These are phyloP conservation scores for Blastobotrys peoriensis DNA, from an alignment of 805 yeast species.

Conservation along the genomic window DNA sequence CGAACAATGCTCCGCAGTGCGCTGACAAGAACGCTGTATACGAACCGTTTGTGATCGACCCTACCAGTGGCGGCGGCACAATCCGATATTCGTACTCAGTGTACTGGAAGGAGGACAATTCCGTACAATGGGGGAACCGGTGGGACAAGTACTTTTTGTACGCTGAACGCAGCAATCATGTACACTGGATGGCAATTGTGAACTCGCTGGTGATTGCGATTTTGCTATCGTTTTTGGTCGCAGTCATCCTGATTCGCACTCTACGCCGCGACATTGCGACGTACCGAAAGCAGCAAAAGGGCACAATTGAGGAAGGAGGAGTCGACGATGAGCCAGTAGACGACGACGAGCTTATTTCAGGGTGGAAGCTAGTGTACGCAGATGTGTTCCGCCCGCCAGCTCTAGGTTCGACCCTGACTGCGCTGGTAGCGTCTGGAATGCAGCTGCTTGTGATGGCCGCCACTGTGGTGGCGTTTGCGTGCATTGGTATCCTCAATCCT, in stretches of 20 bases:
- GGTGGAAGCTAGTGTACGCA: conserved; percentile 50
- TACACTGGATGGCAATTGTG: conserved; percentile 74
- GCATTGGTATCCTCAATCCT: conserved; percentile 51
- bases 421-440: conserved; percentile 65
- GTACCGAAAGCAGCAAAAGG: conserved; percentile 24
- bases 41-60: conserved; percentile 48
- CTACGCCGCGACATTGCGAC: conserved; percentile 45
- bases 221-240: conserved; percentile 58
- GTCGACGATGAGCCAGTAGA: conserved; percentile 18
- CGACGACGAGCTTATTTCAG: conserved; percentile 25
- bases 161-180: conserved; percentile 41
- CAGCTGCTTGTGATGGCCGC: conserved; percentile 62
- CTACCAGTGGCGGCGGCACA: conserved; percentile 22
- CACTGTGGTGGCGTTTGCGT: conserved; percentile 51
- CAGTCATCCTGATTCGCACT: conserved; percentile 52
- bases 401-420: conserved; percentile 43
- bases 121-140: conserved; percentile 57
- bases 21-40: conserved; percentile 66
- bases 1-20: conserved; percentile 47
- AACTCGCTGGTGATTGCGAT: conserved; percentile 64
- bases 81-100: conserved; percentile 82
- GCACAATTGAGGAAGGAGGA: conserved; percentile 12
- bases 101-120: conserved; percentile 77
- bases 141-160: conserved; percentile 67
- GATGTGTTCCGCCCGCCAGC: conserved; percentile 53